phyloP scores from a whole-genome alignment of 176 grass and related monocot genomes.

The Juncus inflexus region DNA sequence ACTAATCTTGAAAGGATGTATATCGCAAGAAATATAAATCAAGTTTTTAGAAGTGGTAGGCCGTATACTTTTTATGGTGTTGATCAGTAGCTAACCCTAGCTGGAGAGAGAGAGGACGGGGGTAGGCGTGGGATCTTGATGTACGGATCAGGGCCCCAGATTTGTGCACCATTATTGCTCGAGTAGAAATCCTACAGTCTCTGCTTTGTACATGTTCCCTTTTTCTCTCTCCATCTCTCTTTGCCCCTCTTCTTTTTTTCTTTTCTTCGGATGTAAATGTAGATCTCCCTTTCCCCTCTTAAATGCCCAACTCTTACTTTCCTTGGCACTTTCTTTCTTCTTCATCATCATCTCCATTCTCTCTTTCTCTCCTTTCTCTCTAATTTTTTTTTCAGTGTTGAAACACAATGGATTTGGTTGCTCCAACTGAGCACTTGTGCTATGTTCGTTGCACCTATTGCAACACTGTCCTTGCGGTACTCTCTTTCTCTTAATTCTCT shows the following conservation, averaged over 20 bases:
- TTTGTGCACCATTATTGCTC: conserved; percentile 29
- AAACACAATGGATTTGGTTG: conserved; percentile 56
- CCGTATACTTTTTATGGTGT: conserved; percentile 31
- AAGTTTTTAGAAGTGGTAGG: conserved; percentile 1
- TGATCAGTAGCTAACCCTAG: conserved; percentile 22
- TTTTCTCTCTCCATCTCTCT: conserved; percentile 21
- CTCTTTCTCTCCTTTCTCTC: conserved; percentile 9
- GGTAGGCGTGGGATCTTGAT: conserved; percentile 25
- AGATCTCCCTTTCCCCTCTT: too few relatives aligned
- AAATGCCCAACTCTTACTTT: too few relatives aligned
- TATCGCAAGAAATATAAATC: too few relatives aligned
- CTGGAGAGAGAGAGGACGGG: background rate
- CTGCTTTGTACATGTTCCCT: conserved; percentile 38
- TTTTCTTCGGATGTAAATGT: background rate
- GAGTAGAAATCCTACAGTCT: conserved; percentile 20
- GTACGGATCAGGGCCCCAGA: conserved; percentile 26
- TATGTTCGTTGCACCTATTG: conserved; percentile 97
- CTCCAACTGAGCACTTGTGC: conserved; percentile 74
- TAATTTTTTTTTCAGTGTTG: background rate
- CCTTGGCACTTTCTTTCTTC: background rate
- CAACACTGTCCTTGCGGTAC: conserved; percentile 86
- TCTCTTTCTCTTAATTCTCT: conserved; percentile 39
- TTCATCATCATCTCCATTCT: conserved; percentile 15
- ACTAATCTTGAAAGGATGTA: too few relatives aligned
- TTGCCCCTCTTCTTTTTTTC: background rate